These are phyloP conservation scores for Trametes pubescens DNA, from an alignment of 1,284 basidiomycete species.

Conservation along the genomic window DNA sequence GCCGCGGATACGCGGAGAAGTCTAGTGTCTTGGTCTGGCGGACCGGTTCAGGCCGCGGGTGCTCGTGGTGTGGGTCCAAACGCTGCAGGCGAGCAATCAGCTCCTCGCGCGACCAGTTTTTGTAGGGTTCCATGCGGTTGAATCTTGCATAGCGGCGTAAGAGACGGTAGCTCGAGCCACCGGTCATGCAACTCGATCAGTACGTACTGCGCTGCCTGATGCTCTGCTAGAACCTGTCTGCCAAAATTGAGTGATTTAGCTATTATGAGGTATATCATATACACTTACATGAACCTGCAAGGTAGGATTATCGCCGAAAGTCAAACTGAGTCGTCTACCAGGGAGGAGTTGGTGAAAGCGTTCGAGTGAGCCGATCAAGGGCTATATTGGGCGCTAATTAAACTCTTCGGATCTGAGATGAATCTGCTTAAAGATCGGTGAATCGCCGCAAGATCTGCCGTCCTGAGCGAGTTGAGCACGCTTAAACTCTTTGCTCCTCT, in stretches of 20 bases:
- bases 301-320: too few species aligned
- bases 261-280: too few species aligned
- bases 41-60: slow-evolving; percentile 18
- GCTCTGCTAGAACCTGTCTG: background rate
- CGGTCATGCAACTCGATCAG: slow-evolving; percentile 29
- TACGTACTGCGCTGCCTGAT: slow-evolving; percentile 19
- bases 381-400: background rate
- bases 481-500: background rate
- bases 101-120: slow-evolving; percentile 70
- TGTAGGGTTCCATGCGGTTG: slow-evolving; percentile 48
- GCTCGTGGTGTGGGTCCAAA: slow-evolving; percentile 51
- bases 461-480: background rate
- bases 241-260: too few species aligned
- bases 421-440: background rate
- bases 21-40: slow-evolving; percentile 54
- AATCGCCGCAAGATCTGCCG: background rate
- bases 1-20: slow-evolving; percentile 73
- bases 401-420: slow-evolving; percentile 2
- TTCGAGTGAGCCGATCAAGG: background rate
- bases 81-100: slow-evolving; percentile 68
- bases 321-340: background rate
- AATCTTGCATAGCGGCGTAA: slow-evolving; percentile 36
- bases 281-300: too few species aligned
- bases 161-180: slow-evolving; percentile 37
- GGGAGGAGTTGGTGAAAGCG: background rate